A percentile compares a stretch with the other conserved stretches of the same genome.
Conservation (phyloP, 2,329 filamentous ascomycete genomes). For the Colletotrichum higginsianum region DNA sequence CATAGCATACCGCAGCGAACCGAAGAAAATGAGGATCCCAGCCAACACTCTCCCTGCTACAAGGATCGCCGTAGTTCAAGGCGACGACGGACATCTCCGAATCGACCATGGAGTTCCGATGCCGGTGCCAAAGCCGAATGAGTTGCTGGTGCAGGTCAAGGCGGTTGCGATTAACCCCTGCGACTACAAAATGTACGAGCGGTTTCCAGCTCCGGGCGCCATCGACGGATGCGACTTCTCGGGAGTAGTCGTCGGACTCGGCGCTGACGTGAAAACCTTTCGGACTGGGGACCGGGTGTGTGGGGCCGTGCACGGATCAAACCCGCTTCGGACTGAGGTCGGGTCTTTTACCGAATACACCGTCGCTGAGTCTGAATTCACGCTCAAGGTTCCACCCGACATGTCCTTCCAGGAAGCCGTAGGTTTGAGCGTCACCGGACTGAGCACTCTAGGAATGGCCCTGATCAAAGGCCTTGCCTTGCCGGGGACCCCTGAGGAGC, state of each 20-base stretch:
- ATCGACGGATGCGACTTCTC: constrained; percentile 50
- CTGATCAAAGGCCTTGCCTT: constrained; percentile 43
- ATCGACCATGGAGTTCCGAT: constrained; percentile 8
- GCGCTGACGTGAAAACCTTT: constrained; percentile 39
- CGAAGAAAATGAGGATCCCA: no score
- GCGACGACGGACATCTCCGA: not conserved
- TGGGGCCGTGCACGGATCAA: constrained; percentile 43
- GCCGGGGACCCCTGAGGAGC: constrained; percentile 40
- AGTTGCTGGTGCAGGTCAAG: constrained; percentile 27
- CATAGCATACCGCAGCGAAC: no score
- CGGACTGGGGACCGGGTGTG: constrained; percentile 49
- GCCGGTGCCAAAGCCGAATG: not conserved
- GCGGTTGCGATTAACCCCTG: constrained; percentile 50
- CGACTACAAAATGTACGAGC: constrained; percentile 49
- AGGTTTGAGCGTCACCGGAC: constrained; percentile 38
- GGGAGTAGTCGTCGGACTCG: constrained; percentile 48
- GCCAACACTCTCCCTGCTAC: not conserved
- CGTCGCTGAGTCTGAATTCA: constrained; percentile 21
- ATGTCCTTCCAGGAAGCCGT: constrained; percentile 43
- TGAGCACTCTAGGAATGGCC: constrained; percentile 44
- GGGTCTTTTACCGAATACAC: constrained; percentile 46
- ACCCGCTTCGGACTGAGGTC: constrained; percentile 34
- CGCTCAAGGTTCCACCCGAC: constrained; percentile 37
- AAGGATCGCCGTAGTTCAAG: constrained; percentile 14
- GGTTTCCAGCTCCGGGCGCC: constrained; percentile 44